Evolutionary conservation across 306 rosid genomes (phyloP).

Genomic region (Hippophae rhamnoides): DNA sequence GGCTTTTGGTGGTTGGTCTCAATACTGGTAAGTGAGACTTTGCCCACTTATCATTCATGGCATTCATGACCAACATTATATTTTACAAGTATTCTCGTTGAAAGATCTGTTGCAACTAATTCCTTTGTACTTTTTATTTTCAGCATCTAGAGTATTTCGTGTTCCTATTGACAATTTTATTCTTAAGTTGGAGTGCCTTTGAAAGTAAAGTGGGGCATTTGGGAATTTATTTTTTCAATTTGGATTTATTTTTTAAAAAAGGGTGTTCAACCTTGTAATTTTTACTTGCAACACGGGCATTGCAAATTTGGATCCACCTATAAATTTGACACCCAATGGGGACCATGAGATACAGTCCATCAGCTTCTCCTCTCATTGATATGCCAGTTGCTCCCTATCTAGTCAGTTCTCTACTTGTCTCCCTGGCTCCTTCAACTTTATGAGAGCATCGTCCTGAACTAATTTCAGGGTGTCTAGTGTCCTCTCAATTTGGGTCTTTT

Average conservation of each 20-base stretch:
- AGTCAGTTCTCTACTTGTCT: constrained; percentile 61
- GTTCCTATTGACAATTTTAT: background rate
- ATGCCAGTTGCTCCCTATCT: constrained; percentile 67
- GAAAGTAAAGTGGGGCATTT: constrained; percentile 2
- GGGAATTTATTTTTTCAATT: background rate
- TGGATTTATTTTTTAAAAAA: too few relatives aligned
- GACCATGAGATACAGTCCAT: constrained; percentile 50
- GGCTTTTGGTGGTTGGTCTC: too few relatives aligned
- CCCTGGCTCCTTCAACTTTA: constrained; percentile 50
- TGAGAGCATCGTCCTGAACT: constrained; percentile 50
- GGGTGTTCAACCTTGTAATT: constrained; percentile 38
- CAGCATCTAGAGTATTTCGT: background rate
- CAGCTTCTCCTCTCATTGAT: constrained; percentile 54
- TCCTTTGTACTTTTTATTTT: background rate
- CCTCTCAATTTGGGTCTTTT: constrained; percentile 51
- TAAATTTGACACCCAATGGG: constrained; percentile 85
- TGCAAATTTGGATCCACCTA: constrained; percentile 81
- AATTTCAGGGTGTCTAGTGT: constrained; percentile 40
- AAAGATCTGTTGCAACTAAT: background rate
- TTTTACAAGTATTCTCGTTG: too few relatives aligned
- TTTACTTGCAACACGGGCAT: constrained; percentile 48
- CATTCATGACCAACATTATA: too few relatives aligned
- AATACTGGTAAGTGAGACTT: too few relatives aligned
- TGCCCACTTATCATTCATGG: too few relatives aligned
- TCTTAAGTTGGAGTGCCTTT: background rate